Conservation (phyloP, 305 asterid genomes). For the Lippia alba region DNA sequence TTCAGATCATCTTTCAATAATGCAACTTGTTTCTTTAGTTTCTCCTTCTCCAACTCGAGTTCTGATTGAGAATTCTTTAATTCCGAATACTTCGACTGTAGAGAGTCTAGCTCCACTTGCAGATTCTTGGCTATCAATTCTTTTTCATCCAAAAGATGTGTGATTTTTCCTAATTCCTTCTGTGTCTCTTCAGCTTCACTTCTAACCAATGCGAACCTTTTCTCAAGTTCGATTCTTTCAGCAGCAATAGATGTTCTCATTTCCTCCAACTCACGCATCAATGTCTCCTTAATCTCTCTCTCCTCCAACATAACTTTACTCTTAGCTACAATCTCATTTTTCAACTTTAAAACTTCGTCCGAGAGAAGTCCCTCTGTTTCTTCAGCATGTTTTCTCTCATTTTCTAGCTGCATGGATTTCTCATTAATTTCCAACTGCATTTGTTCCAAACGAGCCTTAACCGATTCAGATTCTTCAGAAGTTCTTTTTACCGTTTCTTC, state of each 20-base stretch:
- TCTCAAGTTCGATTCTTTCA: conserved; percentile 62
- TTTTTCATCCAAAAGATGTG: conserved; percentile 59
- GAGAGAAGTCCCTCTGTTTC: conserved; percentile 48
- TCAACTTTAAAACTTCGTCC: conserved; percentile 56
- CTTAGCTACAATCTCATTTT: conserved; percentile 52
- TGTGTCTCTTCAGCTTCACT: conserved; percentile 52
- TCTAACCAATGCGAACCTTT: conserved; percentile 42
- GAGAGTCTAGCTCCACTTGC: conserved; percentile 54
- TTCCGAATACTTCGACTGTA: conserved; percentile 51
- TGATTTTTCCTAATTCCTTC: conserved; percentile 51
- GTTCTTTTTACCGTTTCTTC: conserved; percentile 64
- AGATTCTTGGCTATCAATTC: conserved; percentile 48
- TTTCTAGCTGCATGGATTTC: conserved; percentile 47
- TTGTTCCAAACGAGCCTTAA: conserved; percentile 42
- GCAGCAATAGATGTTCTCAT: conserved; percentile 48
- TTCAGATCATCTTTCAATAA: conserved; percentile 58
- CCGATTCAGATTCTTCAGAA: conserved; percentile 54
- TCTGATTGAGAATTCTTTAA: conserved; percentile 48
- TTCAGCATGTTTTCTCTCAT: conserved; percentile 54
- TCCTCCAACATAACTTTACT: conserved; percentile 47
- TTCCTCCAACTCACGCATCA: conserved; percentile 52
- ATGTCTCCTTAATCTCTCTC: conserved; percentile 45
- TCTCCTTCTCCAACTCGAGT: conserved; percentile 66
- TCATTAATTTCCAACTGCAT: conserved; percentile 60
- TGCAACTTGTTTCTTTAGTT: conserved; percentile 59